Percentiles rank a stretch among this genome's conserved stretches.
phyloP scores from a whole-genome alignment of 176 grass and related monocot genomes.

The Oryza punctata region DNA sequence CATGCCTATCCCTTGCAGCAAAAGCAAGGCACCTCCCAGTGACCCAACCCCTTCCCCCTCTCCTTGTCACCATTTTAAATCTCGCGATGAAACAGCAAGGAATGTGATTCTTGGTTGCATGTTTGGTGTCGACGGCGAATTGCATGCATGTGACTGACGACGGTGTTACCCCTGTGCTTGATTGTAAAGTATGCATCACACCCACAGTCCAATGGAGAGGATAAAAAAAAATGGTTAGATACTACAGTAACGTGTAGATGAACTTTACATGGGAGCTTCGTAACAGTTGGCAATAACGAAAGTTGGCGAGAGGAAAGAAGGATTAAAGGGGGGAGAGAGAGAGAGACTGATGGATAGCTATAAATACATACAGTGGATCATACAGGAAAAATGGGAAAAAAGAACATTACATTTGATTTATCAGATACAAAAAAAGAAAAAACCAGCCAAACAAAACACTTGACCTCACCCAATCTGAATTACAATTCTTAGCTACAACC shows the following conservation, averaged over 20 bases:
- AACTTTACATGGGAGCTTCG: not conserved
- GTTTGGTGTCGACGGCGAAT: conserved; percentile 13
- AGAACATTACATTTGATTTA: conserved; percentile 20
- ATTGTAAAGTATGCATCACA: not conserved
- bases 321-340: not conserved
- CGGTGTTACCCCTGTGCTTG: not conserved
- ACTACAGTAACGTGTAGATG: not conserved
- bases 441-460: conserved; percentile 36
- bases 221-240: not conserved
- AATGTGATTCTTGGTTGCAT: conserved; percentile 39
- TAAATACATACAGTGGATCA: not conserved
- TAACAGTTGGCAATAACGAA: not conserved
- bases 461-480: conserved; percentile 58
- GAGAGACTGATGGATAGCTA: not conserved
- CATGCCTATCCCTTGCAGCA: conserved; percentile 54
- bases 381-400: not conserved
- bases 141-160: conserved; percentile 37
- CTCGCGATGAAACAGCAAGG: conserved; percentile 24
- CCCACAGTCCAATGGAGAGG: not conserved
- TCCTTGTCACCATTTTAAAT: conserved; percentile 6
- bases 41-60: not conserved
- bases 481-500: conserved; percentile 57
- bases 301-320: not conserved
- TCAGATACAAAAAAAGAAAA: conserved; percentile 33
- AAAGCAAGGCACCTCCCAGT: conserved; percentile 51